A percentile compares a stretch with the other conserved stretches of the same genome.
Conservation (phyloP, 441 rosid genomes). For the Hura crepitans region DNA sequence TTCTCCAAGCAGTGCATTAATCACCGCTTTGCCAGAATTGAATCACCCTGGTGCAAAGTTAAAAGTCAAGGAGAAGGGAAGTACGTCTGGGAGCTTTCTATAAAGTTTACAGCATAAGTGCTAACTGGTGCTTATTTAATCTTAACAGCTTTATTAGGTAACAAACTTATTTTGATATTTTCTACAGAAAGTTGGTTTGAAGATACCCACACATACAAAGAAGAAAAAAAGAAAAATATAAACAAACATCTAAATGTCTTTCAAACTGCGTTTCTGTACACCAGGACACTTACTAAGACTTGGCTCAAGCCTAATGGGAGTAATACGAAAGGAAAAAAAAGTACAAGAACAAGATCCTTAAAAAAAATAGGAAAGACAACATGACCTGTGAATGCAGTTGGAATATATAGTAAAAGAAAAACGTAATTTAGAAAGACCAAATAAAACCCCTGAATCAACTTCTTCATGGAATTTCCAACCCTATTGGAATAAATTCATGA, state of each 20-base stretch:
- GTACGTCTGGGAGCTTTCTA: constrained; percentile 8
- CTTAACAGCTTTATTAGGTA: neutral
- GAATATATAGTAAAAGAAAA: neutral
- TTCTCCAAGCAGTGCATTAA: constrained; percentile 94
- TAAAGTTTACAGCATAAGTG: constrained; percentile 15
- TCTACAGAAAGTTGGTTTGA: neutral
- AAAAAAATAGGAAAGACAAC: neutral
- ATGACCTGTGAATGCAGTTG: neutral
- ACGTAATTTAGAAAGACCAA: neutral
- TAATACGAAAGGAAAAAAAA: neutral
- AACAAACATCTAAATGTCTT: neutral
- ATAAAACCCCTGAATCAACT: neutral
- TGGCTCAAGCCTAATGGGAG: constrained; percentile 8
- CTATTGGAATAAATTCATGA: neutral
- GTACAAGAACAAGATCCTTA: neutral
- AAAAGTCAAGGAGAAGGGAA: constrained; percentile 13
- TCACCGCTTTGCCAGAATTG: constrained; percentile 94
- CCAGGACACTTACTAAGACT: neutral
- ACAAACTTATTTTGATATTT: neutral
- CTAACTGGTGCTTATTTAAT: constrained; percentile 4
- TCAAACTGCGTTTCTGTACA: neutral
- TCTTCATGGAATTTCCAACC: neutral
- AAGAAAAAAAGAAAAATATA: neutral
- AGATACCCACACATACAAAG: neutral
- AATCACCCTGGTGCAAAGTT: constrained; percentile 63